Conservation (phyloP, 148 eudicot species). For the Spergularia bocconei region DNA sequence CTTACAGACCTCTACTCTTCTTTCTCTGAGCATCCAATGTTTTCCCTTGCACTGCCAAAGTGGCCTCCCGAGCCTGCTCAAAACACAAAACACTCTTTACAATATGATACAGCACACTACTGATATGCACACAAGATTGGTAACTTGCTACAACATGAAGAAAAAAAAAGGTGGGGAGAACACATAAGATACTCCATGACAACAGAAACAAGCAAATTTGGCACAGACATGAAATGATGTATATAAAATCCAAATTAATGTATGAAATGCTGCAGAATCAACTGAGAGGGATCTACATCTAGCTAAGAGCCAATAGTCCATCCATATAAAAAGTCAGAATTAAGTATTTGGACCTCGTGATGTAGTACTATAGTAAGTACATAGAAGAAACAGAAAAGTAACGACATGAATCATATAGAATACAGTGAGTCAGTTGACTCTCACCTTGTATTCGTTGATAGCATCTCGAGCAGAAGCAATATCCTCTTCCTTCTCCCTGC, state of each 20-base stretch:
- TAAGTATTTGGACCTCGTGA: background rate
- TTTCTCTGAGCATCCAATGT: constrained; percentile 87
- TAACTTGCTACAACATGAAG: background rate
- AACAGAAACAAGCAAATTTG: background rate
- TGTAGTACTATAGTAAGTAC: background rate
- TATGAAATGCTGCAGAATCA: background rate
- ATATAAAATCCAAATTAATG: background rate
- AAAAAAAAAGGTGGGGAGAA: background rate
- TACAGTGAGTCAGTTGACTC: background rate
- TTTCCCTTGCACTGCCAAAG: constrained; percentile 67
- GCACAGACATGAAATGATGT: background rate
- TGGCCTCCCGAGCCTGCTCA: constrained; percentile 78
- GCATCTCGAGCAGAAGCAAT: constrained; percentile 87
- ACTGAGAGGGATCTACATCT: background rate
- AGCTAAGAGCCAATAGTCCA: constrained; percentile 11
- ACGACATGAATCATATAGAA: background rate
- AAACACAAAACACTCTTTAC: constrained; percentile 6
- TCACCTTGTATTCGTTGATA: constrained; percentile 84
- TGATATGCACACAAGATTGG: background rate
- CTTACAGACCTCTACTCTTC: constrained; percentile 81
- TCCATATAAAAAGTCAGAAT: background rate
- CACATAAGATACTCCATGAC: background rate
- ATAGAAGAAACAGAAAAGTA: background rate
- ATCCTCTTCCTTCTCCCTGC: constrained; percentile 88
- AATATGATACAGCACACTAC: background rate